Percentiles rank a stretch among this genome's conserved stretches.
Evolutionary conservation across 2,329 filamentous ascomycete species (phyloP).

Genomic region (Ophiosphaerella narmari): DNA sequence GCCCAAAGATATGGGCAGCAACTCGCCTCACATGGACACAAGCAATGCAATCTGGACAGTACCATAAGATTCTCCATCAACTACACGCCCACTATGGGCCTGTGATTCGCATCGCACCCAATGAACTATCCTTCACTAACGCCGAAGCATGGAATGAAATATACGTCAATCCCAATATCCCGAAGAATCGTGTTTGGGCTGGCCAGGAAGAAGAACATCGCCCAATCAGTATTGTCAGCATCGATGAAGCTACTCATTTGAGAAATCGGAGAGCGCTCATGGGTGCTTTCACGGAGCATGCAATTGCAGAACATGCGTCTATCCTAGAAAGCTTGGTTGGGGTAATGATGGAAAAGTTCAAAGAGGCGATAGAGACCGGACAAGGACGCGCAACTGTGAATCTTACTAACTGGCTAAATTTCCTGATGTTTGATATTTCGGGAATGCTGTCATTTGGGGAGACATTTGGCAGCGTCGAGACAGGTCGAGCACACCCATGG

Average conservation of each 20-base stretch:
- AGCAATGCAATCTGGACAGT: constrained; percentile 15
- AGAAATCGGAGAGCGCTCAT: constrained; percentile 41
- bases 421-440: constrained; percentile 25
- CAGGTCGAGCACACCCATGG: constrained; percentile 36
- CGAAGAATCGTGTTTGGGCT: constrained; percentile 17
- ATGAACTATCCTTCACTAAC: constrained; percentile 41
- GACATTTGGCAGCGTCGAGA: constrained; percentile 37
- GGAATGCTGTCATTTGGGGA: constrained; percentile 58
- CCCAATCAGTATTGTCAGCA: constrained; percentile 14
- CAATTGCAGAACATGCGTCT: constrained; percentile 47
- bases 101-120: constrained; percentile 40
- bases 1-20: constrained; percentile 35
- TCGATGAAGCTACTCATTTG: constrained; percentile 23
- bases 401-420: constrained; percentile 19
- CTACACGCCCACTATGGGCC: constrained; percentile 39
- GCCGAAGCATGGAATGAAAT: constrained; percentile 7
- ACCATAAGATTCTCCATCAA: constrained; percentile 9
- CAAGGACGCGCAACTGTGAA: constrained; percentile 20
- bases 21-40: constrained; percentile 29
- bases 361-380: constrained; percentile 11
- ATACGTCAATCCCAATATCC: constrained; percentile 8
- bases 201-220: constrained; percentile 10
- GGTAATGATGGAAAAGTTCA: constrained; percentile 42
- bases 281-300: constrained; percentile 51
- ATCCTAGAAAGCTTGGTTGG: constrained; percentile 41